Percentiles rank a stretch among this genome's conserved stretches.
These are phyloP conservation scores for Clitopilus passeckerianus DNA, from an alignment of 768 basidiomycete genomes.

Conservation along the genomic window DNA sequence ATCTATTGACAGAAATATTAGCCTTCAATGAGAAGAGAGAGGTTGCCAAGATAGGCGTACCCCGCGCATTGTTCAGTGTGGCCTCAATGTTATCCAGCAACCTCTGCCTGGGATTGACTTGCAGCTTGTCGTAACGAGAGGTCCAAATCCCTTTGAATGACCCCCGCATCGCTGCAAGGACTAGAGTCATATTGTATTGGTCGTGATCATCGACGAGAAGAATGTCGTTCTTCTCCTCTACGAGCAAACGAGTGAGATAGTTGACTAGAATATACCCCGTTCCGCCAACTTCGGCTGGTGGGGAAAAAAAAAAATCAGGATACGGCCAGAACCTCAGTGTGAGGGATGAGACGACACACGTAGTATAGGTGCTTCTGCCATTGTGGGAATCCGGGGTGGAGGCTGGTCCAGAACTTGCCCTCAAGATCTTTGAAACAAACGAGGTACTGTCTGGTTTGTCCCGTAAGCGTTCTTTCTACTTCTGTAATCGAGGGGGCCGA, in stretches of 20 bases:
- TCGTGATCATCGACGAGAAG: not conserved
- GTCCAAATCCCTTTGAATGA: not conserved
- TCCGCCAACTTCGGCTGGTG: not conserved
- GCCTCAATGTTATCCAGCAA: not conserved
- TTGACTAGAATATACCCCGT: not conserved
- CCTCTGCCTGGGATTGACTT: not conserved
- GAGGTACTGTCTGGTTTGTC: too few species aligned
- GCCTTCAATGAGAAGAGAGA: not conserved
- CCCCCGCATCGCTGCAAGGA: not conserved
- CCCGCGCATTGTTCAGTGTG: not conserved
- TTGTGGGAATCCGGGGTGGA: too few species aligned
- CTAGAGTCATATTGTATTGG: not conserved
- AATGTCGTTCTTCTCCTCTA: not conserved
- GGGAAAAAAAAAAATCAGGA: too few species aligned
- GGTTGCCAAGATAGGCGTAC: not conserved
- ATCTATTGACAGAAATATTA: not conserved
- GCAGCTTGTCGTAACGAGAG: not conserved
- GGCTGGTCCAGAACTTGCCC: too few species aligned
- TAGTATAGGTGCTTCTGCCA: too few species aligned
- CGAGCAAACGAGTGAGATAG: not conserved
- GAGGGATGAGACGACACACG: too few species aligned
- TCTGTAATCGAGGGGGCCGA: too few species aligned
- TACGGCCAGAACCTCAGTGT: too few species aligned
- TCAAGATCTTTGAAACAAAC: too few species aligned
- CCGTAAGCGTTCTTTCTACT: too few species aligned